These are phyloP conservation scores for Trypanosoma theileri DNA, from an alignment of 208 protist species.

Conservation along the genomic window DNA sequence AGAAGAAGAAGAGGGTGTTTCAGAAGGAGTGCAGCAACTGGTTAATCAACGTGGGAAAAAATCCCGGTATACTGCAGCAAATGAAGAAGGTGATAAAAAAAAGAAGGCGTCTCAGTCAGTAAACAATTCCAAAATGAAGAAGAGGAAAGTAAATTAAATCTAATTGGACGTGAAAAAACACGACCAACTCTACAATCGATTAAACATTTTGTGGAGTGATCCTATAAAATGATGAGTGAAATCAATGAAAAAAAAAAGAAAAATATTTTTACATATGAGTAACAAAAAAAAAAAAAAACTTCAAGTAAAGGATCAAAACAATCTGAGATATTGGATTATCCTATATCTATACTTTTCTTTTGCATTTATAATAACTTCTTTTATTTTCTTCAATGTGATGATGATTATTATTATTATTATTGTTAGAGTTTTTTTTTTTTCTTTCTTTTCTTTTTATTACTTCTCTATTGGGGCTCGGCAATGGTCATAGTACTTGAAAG, in stretches of 20 bases:
- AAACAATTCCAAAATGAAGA: slow-evolving; percentile 3
- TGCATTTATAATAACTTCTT: not conserved
- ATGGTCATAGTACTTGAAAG: not conserved
- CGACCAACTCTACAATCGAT: slow-evolving; percentile 10
- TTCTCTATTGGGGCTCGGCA: not conserved
- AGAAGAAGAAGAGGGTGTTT: not conserved
- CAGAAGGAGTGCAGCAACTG: not conserved
- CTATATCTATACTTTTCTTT: slow-evolving; percentile 8
- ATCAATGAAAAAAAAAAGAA: slow-evolving; percentile 18
- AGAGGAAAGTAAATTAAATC: slow-evolving; percentile 12
- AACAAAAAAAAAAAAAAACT: slow-evolving; percentile 2
- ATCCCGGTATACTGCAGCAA: not conserved
- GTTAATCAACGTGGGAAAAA: not conserved
- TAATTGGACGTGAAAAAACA: not conserved
- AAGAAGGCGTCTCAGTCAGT: not conserved
- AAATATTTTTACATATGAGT: slow-evolving; percentile 22
- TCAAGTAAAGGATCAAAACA: not conserved
- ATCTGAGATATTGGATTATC: not conserved
- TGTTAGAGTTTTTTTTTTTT: not conserved
- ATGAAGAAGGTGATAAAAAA: not conserved
- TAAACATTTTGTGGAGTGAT: not conserved
- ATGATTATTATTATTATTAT: not conserved
- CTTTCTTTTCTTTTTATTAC: not conserved
- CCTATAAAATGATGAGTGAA: slow-evolving; percentile 1
- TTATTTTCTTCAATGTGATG: not conserved